phyloP scores from a whole-genome alignment of 768 basidiomycete species.

The Lactarius indigo region DNA sequence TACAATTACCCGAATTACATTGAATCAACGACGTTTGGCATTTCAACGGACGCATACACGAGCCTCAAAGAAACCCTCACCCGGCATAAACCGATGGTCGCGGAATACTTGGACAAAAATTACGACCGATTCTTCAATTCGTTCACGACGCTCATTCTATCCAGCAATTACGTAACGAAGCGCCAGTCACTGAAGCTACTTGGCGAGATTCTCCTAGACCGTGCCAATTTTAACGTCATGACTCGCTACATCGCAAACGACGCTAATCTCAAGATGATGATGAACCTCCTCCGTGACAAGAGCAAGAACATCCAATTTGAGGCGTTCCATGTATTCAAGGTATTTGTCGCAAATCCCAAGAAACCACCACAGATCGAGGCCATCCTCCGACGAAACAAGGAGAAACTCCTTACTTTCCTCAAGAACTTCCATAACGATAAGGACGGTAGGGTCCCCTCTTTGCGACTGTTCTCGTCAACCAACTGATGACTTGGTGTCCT shows the following conservation, averaged over 20 bases:
- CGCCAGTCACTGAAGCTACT: constrained; percentile 97
- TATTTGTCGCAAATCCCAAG: constrained; percentile 99
- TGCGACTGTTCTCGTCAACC: not conserved
- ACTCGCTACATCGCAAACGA: constrained; percentile 95
- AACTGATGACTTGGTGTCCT: not conserved
- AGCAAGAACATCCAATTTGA: constrained; percentile 99
- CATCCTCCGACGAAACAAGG: constrained; percentile 91
- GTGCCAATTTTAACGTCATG: constrained; percentile 98
- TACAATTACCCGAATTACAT: constrained; percentile 97
- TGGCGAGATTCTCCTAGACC: constrained; percentile 95
- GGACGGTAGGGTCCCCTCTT: constrained; percentile 62
- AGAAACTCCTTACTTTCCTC: constrained; percentile 85
- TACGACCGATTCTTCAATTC: constrained; percentile 97
- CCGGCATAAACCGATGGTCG: constrained; percentile 97
- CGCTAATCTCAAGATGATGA: constrained; percentile 99
- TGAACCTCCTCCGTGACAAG: constrained; percentile 97
- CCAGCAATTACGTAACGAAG: constrained; percentile 98
- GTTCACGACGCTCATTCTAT: constrained; percentile 89
- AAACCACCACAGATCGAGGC: constrained; percentile 93
- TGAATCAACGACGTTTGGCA: constrained; percentile 95
- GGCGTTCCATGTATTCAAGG: constrained; percentile 99
- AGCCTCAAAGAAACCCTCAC: constrained; percentile 98
- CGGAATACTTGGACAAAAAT: constrained; percentile 93
- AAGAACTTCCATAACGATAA: constrained; percentile 97
- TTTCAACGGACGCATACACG: constrained; percentile 96